Conservation (phyloP, 805 yeast genomes). For the Candida odintsovae region DNA sequence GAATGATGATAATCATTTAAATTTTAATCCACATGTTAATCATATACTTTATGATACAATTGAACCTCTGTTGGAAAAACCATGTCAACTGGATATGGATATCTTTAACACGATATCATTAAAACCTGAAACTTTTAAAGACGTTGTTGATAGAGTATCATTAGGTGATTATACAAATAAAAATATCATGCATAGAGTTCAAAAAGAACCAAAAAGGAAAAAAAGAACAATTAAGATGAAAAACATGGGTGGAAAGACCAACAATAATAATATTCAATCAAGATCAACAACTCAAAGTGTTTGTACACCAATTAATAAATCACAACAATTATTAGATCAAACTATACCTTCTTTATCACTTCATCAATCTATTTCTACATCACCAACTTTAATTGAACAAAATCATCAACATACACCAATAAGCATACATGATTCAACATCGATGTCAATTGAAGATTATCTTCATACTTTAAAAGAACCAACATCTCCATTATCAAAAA, state of each 20-base stretch:
- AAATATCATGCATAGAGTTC: background rate
- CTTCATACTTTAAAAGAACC: background rate
- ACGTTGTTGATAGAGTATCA: slow-evolving; percentile 14
- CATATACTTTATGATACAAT: background rate
- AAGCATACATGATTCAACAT: slow-evolving; percentile 2
- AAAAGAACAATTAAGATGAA: slow-evolving; percentile 20
- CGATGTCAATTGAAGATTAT: slow-evolving; percentile 2
- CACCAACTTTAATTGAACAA: slow-evolving; percentile 3
- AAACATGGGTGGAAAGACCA: background rate
- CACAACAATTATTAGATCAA: background rate
- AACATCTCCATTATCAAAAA: background rate
- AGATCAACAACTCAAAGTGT: background rate
- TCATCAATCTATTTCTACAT: slow-evolving; percentile 1
- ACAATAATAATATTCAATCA: no score
- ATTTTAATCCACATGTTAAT: background rate
- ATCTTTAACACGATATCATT: slow-evolving; percentile 19
- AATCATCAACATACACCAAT: background rate
- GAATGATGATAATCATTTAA: background rate
- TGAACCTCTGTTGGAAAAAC: background rate
- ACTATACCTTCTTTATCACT: slow-evolving; percentile 2
- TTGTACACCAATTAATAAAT: background rate
- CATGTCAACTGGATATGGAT: background rate
- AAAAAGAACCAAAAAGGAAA: slow-evolving; percentile 4
- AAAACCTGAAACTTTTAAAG: slow-evolving; percentile 10
- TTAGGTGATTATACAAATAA: slow-evolving; percentile 2